Conservation (phyloP, 2,329 filamentous ascomycete species). For the Cryphonectria carpinicola region DNA sequence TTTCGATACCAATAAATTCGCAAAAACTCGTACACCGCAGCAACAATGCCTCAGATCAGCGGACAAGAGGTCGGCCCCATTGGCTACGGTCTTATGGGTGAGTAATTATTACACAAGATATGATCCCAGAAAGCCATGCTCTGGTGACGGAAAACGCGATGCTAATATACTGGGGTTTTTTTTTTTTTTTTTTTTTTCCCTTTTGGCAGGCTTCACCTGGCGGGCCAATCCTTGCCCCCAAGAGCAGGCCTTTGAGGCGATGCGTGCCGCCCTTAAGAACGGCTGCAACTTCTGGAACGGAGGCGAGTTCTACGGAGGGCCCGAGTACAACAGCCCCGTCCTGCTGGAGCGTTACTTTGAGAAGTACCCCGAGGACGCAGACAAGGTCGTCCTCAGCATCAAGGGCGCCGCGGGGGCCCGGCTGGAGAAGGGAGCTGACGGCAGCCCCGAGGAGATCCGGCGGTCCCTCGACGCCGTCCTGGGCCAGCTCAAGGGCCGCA, state of each 20-base stretch:
- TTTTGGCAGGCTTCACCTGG: constrained; percentile 52
- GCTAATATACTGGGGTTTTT: background rate
- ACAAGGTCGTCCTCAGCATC: constrained; percentile 64
- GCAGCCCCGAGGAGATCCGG: constrained; percentile 57
- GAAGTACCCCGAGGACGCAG: constrained; percentile 65
- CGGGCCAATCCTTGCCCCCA: constrained; percentile 44
- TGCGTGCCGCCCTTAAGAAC: constrained; percentile 55
- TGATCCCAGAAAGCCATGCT: background rate
- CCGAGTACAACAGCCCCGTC: constrained; percentile 59
- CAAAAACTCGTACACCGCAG: too few relatives aligned
- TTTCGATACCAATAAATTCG: background rate
- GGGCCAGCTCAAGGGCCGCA: constrained; percentile 53
- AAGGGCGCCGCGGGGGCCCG: constrained; percentile 58
- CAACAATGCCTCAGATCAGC: constrained; percentile 36
- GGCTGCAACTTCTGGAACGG: constrained; percentile 63
- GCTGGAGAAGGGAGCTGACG: constrained; percentile 44
- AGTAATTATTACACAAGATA: constrained; percentile 6
- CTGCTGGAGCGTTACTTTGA: constrained; percentile 66
- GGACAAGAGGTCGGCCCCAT: constrained; percentile 37
- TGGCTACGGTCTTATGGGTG: constrained; percentile 40
- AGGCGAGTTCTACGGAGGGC: constrained; percentile 67
- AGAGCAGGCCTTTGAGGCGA: constrained; percentile 56
- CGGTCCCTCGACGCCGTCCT: constrained; percentile 63
- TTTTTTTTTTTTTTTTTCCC: too few relatives aligned
- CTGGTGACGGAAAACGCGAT: background rate